Evolutionary conservation across 1,139 yeast species (phyloP).

Genomic region (Kodamaea fungicola): DNA sequence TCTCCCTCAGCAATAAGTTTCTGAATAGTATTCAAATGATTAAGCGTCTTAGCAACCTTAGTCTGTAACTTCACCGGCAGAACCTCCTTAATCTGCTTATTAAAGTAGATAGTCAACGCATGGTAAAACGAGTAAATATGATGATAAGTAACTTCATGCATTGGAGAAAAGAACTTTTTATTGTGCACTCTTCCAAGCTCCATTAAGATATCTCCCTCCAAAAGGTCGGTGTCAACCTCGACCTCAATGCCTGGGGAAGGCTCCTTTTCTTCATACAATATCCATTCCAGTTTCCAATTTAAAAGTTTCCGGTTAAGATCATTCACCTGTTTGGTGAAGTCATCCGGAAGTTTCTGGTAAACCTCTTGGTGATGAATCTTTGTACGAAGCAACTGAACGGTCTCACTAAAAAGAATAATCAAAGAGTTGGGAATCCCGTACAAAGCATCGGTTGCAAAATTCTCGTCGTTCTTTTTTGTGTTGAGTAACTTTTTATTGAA

Average conservation of each 20-base stretch:
- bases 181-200: slow-evolving; percentile 11
- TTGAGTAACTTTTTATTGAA: slow-evolving; percentile 43
- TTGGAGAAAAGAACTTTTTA: slow-evolving; percentile 44
- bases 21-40: slow-evolving; percentile 64
- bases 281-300: slow-evolving; percentile 71
- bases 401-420: slow-evolving; percentile 66
- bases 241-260: slow-evolving; percentile 4
- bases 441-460: slow-evolving; percentile 74
- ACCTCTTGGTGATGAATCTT: slow-evolving; percentile 49
- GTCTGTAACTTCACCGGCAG: slow-evolving; percentile 53
- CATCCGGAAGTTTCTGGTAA: slow-evolving; percentile 32
- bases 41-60: slow-evolving; percentile 58
- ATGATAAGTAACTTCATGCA: slow-evolving; percentile 76
- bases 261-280: slow-evolving; percentile 25
- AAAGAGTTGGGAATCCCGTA: slow-evolving; percentile 85
- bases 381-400: slow-evolving; percentile 61
- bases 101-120: slow-evolving; percentile 72
- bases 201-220: slow-evolving; percentile 15
- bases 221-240: slow-evolving; percentile 11
- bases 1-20: slow-evolving; percentile 50
- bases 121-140: slow-evolving; percentile 80
- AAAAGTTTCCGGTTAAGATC: slow-evolving; percentile 50
- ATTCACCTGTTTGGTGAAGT: slow-evolving; percentile 43
- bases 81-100: slow-evolving; percentile 58
- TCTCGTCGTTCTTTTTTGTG: slow-evolving; percentile 47